These are phyloP conservation scores for Parachaetomium inaequale DNA, from an alignment of 495 filamentous ascomycete species.

Conservation along the genomic window DNA sequence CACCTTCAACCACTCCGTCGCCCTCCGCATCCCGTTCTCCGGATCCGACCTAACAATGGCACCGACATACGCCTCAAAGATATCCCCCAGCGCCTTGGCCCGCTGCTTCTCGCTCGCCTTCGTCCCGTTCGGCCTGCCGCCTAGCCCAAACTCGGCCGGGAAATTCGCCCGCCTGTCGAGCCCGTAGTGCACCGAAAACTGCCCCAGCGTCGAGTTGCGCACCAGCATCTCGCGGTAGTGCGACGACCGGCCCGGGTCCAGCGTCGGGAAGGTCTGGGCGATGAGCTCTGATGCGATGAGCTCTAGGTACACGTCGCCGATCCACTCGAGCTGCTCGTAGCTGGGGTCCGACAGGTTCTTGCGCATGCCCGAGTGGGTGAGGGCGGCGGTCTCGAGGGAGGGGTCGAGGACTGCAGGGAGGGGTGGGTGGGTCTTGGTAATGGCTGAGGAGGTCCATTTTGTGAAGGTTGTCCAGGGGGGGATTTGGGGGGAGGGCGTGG, in stretches of 20 bases:
- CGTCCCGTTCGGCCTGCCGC: constrained; percentile 32
- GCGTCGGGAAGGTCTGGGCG: constrained; percentile 56
- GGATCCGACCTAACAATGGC: constrained; percentile 66
- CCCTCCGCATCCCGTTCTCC: constrained; percentile 54
- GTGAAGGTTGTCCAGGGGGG: constrained; percentile 19
- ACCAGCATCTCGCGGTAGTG: constrained; percentile 67
- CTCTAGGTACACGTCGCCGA: constrained; percentile 74
- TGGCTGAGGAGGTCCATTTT: constrained; percentile 43
- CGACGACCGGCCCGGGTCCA: constrained; percentile 57
- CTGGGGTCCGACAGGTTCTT: constrained; percentile 35
- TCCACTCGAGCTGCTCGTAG: constrained; percentile 71
- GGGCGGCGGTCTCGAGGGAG: constrained; percentile 56
- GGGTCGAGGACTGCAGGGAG: constrained; percentile 59
- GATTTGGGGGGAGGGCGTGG: constrained; percentile 4
- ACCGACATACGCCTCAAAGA: constrained; percentile 86
- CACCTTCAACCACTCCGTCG: constrained; percentile 62
- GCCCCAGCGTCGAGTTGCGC: constrained; percentile 71
- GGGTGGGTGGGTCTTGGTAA: constrained; percentile 44
- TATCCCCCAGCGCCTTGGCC: constrained; percentile 70
- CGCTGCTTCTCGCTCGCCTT: constrained; percentile 48
- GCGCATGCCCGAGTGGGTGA: constrained; percentile 59
- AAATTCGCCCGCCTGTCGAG: constrained; percentile 59
- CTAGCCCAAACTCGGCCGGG: constrained; percentile 42
- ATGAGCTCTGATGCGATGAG: constrained; percentile 63
- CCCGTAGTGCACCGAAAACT: constrained; percentile 62